Evolutionary conservation across 768 basidiomycete species (phyloP).

Genomic region (Lactarius akahatsu): DNA sequence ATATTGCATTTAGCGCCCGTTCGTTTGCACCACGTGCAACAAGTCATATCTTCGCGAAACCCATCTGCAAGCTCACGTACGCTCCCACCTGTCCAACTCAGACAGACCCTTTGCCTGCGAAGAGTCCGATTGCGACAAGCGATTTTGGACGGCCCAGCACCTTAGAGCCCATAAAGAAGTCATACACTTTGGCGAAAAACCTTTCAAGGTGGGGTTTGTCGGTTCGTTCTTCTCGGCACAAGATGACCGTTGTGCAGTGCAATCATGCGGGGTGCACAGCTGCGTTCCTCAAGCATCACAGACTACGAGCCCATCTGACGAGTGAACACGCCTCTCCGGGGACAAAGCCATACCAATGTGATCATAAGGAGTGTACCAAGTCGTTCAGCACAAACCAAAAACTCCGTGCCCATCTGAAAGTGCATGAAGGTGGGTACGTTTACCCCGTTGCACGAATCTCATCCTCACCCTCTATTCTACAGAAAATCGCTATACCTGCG

Average conservation of each 20-base stretch:
- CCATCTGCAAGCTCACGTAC: slow-evolving; percentile 82
- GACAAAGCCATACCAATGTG: slow-evolving; percentile 81
- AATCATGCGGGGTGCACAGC: slow-evolving; percentile 56
- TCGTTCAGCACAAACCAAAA: slow-evolving; percentile 83
- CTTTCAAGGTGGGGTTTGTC: slow-evolving; percentile 55
- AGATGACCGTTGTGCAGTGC: slow-evolving; percentile 51
- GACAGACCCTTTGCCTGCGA: slow-evolving; percentile 67
- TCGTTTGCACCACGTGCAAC: slow-evolving; percentile 68
- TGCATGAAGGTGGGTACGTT: slow-evolving; percentile 70
- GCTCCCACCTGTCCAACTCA: slow-evolving; percentile 70
- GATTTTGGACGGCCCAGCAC: slow-evolving; percentile 94
- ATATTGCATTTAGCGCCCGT: slow-evolving; percentile 64
- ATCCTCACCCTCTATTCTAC: background rate
- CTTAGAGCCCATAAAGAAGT: slow-evolving; percentile 64
- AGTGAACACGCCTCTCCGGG: slow-evolving; percentile 73
- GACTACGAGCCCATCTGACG: slow-evolving; percentile 74
- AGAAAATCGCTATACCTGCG: slow-evolving; percentile 88
- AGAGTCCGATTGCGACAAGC: slow-evolving; percentile 65
- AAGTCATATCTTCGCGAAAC: slow-evolving; percentile 84
- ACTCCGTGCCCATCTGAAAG: slow-evolving; percentile 73
- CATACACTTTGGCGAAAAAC: slow-evolving; percentile 70
- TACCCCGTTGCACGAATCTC: background rate
- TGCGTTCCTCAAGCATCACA: slow-evolving; percentile 79
- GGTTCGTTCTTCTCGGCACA: background rate
- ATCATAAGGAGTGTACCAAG: slow-evolving; percentile 70